Evolutionary conservation across 176 grass and related monocot genomes (phyloP).

Genomic region (Eremochloa ophiuroides): DNA sequence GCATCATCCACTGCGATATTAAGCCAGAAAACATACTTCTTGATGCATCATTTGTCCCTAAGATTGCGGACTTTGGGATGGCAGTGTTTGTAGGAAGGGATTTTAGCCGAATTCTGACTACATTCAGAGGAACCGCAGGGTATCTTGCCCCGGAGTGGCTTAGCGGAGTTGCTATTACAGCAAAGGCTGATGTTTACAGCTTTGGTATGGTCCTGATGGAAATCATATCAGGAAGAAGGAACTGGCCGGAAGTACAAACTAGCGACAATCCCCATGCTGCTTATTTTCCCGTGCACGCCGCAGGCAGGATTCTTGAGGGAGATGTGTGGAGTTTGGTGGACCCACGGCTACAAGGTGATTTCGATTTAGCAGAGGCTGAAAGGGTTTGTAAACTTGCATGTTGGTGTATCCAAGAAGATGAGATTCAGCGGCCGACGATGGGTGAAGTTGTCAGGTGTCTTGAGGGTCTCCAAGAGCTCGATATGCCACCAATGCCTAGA

Average conservation of each 20-base stretch:
- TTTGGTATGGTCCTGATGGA: constrained; percentile 52
- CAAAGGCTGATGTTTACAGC: constrained; percentile 46
- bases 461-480: constrained; percentile 5
- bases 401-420: background rate
- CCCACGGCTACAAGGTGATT: background rate
- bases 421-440: constrained; percentile 4
- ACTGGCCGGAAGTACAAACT: background rate
- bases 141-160: constrained; percentile 58
- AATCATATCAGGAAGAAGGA: constrained; percentile 40
- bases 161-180: constrained; percentile 22
- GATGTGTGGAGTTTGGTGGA: background rate
- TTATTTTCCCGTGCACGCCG: constrained; percentile 26
- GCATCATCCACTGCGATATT: constrained; percentile 49
- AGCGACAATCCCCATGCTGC: background rate
- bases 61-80: constrained; percentile 52
- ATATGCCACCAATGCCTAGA: background rate
- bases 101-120: constrained; percentile 41
- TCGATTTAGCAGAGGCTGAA: background rate
- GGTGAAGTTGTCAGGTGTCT: constrained; percentile 21
- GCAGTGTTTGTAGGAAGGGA: constrained; percentile 35
- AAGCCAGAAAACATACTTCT: constrained; percentile 34
- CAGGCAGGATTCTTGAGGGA: constrained; percentile 2
- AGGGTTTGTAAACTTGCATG: background rate
- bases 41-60: constrained; percentile 21
- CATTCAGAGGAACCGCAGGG: constrained; percentile 41